A percentile compares a stretch with the other conserved stretches of the same genome.
phyloP scores from a whole-genome alignment of 2,329 filamentous ascomycete species.

The Diplodia corticola region DNA sequence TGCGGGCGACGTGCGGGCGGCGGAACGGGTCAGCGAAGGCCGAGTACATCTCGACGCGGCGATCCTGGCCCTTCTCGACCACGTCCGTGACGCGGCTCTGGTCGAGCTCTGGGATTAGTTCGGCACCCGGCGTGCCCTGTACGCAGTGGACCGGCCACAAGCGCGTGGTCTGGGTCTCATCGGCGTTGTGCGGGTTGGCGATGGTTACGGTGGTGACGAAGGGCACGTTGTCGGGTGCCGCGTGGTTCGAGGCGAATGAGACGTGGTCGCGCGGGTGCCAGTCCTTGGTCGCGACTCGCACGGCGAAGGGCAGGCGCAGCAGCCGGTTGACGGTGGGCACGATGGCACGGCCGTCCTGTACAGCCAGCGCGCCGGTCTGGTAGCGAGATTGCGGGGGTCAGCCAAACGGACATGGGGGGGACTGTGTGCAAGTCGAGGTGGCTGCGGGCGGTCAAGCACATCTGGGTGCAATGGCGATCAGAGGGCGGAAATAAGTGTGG shows the following conservation, averaged over 20 bases:
- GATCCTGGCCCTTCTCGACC: constrained; percentile 75
- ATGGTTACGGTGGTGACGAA: constrained; percentile 68
- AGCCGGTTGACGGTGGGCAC: constrained; percentile 72
- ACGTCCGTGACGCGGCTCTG: constrained; percentile 48
- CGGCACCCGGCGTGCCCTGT: constrained; percentile 69
- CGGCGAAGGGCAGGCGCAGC: constrained; percentile 67
- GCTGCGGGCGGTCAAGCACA: neutral
- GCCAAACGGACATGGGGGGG: neutral
- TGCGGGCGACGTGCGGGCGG: constrained; percentile 63
- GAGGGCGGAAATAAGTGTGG: neutral
- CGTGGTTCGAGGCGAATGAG: constrained; percentile 84
- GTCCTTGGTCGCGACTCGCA: constrained; percentile 87
- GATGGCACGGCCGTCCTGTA: constrained; percentile 71
- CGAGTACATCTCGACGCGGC: constrained; percentile 86
- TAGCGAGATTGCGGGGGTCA: constrained; percentile 24
- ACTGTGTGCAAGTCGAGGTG: neutral
- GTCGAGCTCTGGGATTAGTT: constrained; percentile 69
- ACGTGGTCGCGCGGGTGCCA: constrained; percentile 82
- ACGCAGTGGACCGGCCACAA: constrained; percentile 94
- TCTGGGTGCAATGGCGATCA: too few relatives aligned
- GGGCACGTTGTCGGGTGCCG: constrained; percentile 60
- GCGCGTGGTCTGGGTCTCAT: constrained; percentile 64
- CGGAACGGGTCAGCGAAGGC: constrained; percentile 74
- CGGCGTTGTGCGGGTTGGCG: constrained; percentile 63
- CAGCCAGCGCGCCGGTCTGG: constrained; percentile 86